phyloP scores from a whole-genome alignment of 192 early-diverging fungal species.

The Umbelopsis sp. region DNA sequence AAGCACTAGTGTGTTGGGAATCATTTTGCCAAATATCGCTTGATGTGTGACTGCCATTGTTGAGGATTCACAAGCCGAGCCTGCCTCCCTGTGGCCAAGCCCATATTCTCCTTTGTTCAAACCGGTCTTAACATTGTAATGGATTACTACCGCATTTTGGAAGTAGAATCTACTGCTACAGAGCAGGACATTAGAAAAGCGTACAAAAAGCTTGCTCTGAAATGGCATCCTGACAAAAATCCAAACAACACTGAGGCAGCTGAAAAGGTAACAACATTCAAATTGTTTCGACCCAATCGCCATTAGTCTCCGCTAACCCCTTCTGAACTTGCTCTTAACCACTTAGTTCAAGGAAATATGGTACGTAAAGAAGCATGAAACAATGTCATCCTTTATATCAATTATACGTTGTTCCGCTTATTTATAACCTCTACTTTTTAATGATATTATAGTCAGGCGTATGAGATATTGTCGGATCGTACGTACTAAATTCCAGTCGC shows the following conservation, averaged over 20 bases:
- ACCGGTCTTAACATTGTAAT: not conserved
- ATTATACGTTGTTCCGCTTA: too few species aligned
- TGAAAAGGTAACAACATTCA: conserved; percentile 41
- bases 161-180: not conserved
- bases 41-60: too few species aligned
- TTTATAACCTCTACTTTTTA: not conserved
- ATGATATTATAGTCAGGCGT: conserved; percentile 32
- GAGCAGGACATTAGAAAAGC: conserved; percentile 42
- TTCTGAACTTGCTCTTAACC: not conserved
- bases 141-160: conserved; percentile 7
- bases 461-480: conserved; percentile 42
- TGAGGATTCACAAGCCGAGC: too few species aligned
- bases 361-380: conserved; percentile 5
- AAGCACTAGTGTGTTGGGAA: not conserved
- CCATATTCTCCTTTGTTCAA: not conserved
- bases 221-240: conserved; percentile 72
- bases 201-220: conserved; percentile 71
- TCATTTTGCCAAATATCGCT: not conserved
- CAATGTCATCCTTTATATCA: not conserved
- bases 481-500: conserved; percentile 7
- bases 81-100: too few species aligned
- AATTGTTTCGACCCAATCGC: too few species aligned
- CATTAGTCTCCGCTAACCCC: not conserved
- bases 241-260: conserved; percentile 19
- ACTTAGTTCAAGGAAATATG: conserved; percentile 29